These are phyloP conservation scores for Alternaria ethzedia DNA, from an alignment of 2,329 filamentous ascomycete species.

Conservation along the genomic window DNA sequence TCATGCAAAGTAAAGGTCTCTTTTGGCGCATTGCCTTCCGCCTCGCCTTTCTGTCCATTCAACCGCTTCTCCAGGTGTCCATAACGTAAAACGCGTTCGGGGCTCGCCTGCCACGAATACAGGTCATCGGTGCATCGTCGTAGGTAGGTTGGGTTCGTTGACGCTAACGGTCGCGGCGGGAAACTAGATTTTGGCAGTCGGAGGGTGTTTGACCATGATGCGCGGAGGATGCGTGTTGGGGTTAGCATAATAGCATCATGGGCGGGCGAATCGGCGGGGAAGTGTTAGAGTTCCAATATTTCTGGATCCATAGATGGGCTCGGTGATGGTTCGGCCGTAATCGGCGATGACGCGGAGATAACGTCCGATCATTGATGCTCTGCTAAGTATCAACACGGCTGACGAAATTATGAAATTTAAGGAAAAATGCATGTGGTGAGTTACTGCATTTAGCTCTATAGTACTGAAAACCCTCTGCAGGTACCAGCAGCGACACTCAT, in stretches of 20 bases:
- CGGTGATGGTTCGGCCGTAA: slow-evolving; percentile 19
- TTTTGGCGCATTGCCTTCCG: slow-evolving; percentile 24
- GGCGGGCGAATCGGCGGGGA: slow-evolving; percentile 17
- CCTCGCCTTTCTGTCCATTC: background rate
- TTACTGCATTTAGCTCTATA: too few species aligned
- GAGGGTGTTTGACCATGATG: slow-evolving; percentile 55
- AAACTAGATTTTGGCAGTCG: slow-evolving; percentile 58
- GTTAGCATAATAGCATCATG: slow-evolving; percentile 49
- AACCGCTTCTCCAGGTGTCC: slow-evolving; percentile 13
- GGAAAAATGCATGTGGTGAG: too few species aligned
- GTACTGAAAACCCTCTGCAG: too few species aligned
- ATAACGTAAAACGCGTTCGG: slow-evolving; percentile 52
- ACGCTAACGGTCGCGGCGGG: slow-evolving; percentile 52
- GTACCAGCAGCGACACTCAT: background rate
- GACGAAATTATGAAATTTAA: background rate
- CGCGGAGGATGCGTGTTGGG: slow-evolving; percentile 46
- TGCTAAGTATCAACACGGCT: background rate
- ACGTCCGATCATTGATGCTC: too few species aligned
- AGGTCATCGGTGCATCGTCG: slow-evolving; percentile 83
- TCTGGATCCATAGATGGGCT: slow-evolving; percentile 11
- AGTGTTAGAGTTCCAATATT: slow-evolving; percentile 14
- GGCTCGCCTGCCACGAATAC: slow-evolving; percentile 80
- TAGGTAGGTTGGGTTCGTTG: slow-evolving; percentile 61
- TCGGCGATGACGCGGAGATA: slow-evolving; percentile 19
- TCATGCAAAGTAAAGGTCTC: slow-evolving; percentile 84